phyloP scores from a whole-genome alignment of 192 early-diverging fungal species.

The Entrophospora sp. region DNA sequence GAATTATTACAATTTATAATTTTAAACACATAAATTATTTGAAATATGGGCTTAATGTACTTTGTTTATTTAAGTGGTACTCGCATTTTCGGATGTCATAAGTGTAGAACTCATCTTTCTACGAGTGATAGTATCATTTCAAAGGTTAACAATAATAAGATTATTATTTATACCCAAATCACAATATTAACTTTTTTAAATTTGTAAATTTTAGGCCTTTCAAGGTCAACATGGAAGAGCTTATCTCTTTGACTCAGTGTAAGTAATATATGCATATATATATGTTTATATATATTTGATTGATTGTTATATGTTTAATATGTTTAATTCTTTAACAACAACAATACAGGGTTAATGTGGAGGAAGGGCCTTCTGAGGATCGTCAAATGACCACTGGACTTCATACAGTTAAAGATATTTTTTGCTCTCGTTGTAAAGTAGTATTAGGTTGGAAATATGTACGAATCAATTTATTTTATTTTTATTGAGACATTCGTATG shows the following conservation, averaged over 20 bases:
- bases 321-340: background rate
- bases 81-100: conserved; percentile 38
- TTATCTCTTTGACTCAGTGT: conserved; percentile 58
- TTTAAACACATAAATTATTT: no score
- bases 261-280: background rate
- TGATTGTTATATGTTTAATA: background rate
- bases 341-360: conserved; percentile 46
- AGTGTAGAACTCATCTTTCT: conserved; percentile 44
- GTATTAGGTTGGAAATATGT: conserved; percentile 61
- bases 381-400: conserved; percentile 65
- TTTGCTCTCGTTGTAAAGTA: conserved; percentile 42
- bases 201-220: conserved; percentile 34
- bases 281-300: conserved; percentile 1
- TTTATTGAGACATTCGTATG: no score
- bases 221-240: conserved; percentile 55
- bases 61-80: conserved; percentile 33
- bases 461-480: no score
- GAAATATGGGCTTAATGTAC: conserved; percentile 43
- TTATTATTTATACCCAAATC: background rate
- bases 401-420: conserved; percentile 63
- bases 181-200: background rate
- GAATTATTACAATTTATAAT: no score
- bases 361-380: conserved; percentile 43
- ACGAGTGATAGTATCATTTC: conserved; percentile 38
- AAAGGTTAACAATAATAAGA: conserved; percentile 32